Conservation (phyloP, 768 basidiomycete species). For the Cystofilobasidium ferigula region DNA sequence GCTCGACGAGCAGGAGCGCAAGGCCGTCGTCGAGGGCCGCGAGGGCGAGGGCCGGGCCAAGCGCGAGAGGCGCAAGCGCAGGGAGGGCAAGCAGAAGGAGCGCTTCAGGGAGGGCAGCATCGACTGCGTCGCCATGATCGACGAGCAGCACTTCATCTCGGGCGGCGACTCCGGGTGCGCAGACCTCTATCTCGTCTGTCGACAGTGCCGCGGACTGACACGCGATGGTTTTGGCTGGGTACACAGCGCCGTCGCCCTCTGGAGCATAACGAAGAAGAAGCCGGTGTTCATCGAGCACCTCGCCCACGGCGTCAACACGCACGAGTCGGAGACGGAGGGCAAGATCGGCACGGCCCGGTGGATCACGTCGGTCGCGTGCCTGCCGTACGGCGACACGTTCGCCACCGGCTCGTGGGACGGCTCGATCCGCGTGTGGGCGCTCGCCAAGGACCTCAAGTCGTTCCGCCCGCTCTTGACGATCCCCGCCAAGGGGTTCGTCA, state of each 20-base stretch:
- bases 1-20: conserved; percentile 52
- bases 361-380: conserved; percentile 71
- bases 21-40: conserved; percentile 37
- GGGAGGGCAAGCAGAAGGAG: conserved; percentile 38
- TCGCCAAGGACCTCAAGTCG: conserved; percentile 64
- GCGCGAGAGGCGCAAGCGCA: conserved; percentile 43
- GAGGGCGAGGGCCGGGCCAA: conserved; percentile 44
- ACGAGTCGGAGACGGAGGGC: conserved; percentile 61
- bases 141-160: conserved; percentile 81
- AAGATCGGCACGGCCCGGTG: conserved; percentile 68
- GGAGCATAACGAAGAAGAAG: conserved; percentile 89
- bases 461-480: conserved; percentile 57
- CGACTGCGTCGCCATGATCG: conserved; percentile 87
- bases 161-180: conserved; percentile 95
- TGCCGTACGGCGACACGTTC: conserved; percentile 83
- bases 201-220: conserved; percentile 6
- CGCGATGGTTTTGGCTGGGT: background rate
- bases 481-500: conserved; percentile 66
- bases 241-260: conserved; percentile 76
- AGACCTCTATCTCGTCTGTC: conserved; percentile 31
- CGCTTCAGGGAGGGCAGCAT: conserved; percentile 79
- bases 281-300: conserved; percentile 75
- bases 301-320: conserved; percentile 74
- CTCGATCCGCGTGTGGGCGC: conserved; percentile 75
- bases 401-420: conserved; percentile 90